Conservation (phyloP, 1,284 basidiomycete species). For the Cryptococcus wingfieldii region DNA sequence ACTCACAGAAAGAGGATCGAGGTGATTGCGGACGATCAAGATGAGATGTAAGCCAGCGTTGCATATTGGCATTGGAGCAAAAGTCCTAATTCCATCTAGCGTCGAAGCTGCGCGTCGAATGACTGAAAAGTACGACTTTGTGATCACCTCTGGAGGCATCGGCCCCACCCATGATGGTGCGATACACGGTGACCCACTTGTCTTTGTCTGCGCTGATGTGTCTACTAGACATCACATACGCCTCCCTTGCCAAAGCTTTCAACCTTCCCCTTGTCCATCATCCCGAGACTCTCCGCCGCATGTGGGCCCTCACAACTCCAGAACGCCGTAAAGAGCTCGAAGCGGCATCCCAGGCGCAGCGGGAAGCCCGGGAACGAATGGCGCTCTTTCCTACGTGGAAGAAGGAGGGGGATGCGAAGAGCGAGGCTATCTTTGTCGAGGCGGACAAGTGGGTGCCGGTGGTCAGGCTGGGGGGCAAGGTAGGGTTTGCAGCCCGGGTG, state of each 20-base stretch:
- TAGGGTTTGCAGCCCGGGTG: slow-evolving; percentile 15
- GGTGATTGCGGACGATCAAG: slow-evolving; percentile 84
- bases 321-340: slow-evolving; percentile 55
- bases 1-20: slow-evolving; percentile 71
- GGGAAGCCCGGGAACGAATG: slow-evolving; percentile 70
- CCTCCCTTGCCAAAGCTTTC: slow-evolving; percentile 81
- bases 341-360: slow-evolving; percentile 66
- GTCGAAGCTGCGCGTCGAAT: slow-evolving; percentile 79
- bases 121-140: slow-evolving; percentile 78
- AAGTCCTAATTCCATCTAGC: slow-evolving; percentile 48
- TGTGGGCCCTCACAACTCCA: slow-evolving; percentile 61
- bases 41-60: slow-evolving; percentile 65
- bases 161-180: slow-evolving; percentile 80
- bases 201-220: not conserved
- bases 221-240: slow-evolving; percentile 75
- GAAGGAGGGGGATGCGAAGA: slow-evolving; percentile 49
- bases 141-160: slow-evolving; percentile 75
- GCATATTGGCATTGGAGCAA: not conserved
- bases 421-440: slow-evolving; percentile 68
- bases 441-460: slow-evolving; percentile 85
- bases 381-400: slow-evolving; percentile 64
- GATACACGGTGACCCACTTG: slow-evolving; percentile 1
- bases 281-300: slow-evolving; percentile 71
- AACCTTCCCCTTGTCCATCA: slow-evolving; percentile 68
- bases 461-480: slow-evolving; percentile 70